phyloP scores from a whole-genome alignment of 2,329 filamentous ascomycete species.

The Verticillium albo-atrum region DNA sequence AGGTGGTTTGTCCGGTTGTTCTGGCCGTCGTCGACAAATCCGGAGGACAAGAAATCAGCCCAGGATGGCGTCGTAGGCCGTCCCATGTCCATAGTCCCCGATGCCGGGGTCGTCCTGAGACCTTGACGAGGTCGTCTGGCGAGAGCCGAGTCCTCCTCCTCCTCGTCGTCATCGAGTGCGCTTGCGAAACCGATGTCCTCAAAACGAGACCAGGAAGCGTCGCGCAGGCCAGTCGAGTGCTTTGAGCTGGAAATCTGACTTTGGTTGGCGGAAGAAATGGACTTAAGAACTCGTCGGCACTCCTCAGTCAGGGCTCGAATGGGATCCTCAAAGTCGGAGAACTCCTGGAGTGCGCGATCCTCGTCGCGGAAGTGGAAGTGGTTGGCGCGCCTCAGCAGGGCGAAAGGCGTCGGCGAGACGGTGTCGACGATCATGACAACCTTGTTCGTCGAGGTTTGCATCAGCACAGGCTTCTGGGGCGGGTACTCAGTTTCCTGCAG shows the following conservation, averaged over 20 bases:
- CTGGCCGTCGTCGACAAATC: conserved; percentile 77
- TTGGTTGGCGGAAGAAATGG: conserved; percentile 85
- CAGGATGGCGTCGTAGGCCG: conserved; percentile 94
- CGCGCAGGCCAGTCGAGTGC: conserved; percentile 67
- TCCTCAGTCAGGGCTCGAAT: conserved; percentile 86
- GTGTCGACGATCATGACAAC: conserved; percentile 96
- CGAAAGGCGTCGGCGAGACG: conserved; percentile 91
- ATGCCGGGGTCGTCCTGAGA: conserved; percentile 62
- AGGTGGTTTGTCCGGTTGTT: conserved; percentile 62
- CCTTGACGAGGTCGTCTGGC: conserved; percentile 37
- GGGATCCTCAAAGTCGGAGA: conserved; percentile 86
- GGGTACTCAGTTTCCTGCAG: conserved; percentile 93
- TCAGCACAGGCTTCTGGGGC: conserved; percentile 68
- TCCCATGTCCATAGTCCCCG: conserved; percentile 61
- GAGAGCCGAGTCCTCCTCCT: conserved; percentile 52
- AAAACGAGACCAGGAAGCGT: conserved; percentile 95
- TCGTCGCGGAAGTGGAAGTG: conserved; percentile 94
- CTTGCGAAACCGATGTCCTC: conserved; percentile 90
- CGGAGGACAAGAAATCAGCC: conserved; percentile 95
- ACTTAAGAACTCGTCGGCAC: conserved; percentile 82
- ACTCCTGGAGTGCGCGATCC: conserved; percentile 77
- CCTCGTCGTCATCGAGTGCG: conserved; percentile 65
- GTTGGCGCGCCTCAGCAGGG: conserved; percentile 82
- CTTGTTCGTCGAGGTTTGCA: conserved; percentile 78
- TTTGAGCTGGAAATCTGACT: conserved; percentile 69